These are phyloP conservation scores for Plectosphaerella plurivora DNA, from an alignment of 2,329 filamentous ascomycete genomes.

Conservation along the genomic window DNA sequence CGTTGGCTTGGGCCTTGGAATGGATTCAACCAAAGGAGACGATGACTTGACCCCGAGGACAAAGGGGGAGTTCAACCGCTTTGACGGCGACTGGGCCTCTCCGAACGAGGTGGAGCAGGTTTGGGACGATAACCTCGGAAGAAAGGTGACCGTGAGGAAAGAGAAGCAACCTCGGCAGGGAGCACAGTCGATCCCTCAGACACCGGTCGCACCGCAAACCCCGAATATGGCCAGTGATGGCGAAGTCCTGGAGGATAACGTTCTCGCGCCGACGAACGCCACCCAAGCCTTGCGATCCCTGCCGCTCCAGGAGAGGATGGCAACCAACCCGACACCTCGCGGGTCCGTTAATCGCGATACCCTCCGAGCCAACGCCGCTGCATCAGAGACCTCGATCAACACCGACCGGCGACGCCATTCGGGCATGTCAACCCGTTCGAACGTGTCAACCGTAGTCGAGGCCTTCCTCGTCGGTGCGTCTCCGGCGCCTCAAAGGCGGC, in stretches of 20 bases:
- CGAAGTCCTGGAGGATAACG: constrained; percentile 43
- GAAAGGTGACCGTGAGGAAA: constrained; percentile 51
- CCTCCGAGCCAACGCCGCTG: constrained; percentile 23
- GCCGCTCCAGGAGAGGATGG: constrained; percentile 37
- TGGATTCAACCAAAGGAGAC: constrained; percentile 17
- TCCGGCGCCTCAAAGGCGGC: constrained; percentile 37
- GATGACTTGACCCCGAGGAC: constrained; percentile 35
- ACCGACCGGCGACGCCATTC: constrained; percentile 47
- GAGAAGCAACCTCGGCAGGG: constrained; percentile 22
- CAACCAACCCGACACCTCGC: constrained; percentile 31
- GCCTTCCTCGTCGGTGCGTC: constrained; percentile 50
- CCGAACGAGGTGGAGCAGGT: constrained; percentile 45
- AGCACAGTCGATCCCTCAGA: constrained; percentile 7
- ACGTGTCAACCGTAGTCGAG: constrained; percentile 52
- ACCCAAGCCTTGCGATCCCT: constrained; percentile 43
- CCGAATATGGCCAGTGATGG: constrained; percentile 14
- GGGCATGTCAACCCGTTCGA: constrained; percentile 49
- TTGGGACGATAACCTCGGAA: constrained; percentile 50
- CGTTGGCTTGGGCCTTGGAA: constrained; percentile 8
- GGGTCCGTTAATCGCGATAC: constrained; percentile 22
- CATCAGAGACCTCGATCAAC: constrained; percentile 33
- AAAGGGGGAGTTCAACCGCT: constrained; percentile 46
- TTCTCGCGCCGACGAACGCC: constrained; percentile 46
- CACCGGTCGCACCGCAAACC: not conserved
- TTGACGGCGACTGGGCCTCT: constrained; percentile 56